These are phyloP conservation scores for Arthrobotrys pseudoclavata DNA, from an alignment of 2,329 filamentous ascomycete genomes.

Conservation along the genomic window DNA sequence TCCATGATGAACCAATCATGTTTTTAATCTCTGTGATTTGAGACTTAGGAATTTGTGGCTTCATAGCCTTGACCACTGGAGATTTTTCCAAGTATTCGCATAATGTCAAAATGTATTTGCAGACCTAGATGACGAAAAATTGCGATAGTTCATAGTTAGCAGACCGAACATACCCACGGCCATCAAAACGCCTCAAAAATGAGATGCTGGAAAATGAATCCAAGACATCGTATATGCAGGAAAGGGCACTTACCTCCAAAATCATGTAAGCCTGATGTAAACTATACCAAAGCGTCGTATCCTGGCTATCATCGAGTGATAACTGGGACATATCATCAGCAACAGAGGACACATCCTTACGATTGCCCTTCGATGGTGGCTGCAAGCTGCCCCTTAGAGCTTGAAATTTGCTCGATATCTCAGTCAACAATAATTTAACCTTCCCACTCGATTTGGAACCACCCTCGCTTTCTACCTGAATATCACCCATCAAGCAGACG, in stretches of 20 bases:
- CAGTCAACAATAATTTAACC: constrained; percentile 39
- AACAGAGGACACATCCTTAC: constrained; percentile 16
- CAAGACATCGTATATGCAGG: constrained; percentile 1
- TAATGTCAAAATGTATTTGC: constrained; percentile 47
- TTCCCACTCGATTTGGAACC: constrained; percentile 47
- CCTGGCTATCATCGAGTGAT: constrained; percentile 27
- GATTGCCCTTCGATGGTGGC: constrained; percentile 30
- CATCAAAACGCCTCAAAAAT: not conserved
- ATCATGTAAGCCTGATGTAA: constrained; percentile 50
- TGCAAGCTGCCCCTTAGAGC: constrained; percentile 44
- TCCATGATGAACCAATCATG: constrained; percentile 47
- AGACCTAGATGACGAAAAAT: constrained; percentile 25
- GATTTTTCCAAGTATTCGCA: constrained; percentile 56
- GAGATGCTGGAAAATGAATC: not conserved
- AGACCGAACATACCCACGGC: constrained; percentile 15
- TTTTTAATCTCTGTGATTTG: constrained; percentile 47
- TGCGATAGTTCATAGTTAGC: constrained; percentile 20
- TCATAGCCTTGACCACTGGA: constrained; percentile 44
- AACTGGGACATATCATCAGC: constrained; percentile 32
- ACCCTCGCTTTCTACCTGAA: constrained; percentile 42
- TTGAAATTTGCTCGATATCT: constrained; percentile 54
- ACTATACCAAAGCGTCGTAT: constrained; percentile 38
- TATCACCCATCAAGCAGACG: constrained; percentile 48
- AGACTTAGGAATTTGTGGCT: constrained; percentile 55
- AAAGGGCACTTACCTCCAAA: constrained; percentile 52